A percentile compares a stretch with the other conserved stretches of the same genome.
These are phyloP conservation scores for Sporothrix schenckii DNA, from an alignment of 2,329 filamentous ascomycete species.

Conservation along the genomic window DNA sequence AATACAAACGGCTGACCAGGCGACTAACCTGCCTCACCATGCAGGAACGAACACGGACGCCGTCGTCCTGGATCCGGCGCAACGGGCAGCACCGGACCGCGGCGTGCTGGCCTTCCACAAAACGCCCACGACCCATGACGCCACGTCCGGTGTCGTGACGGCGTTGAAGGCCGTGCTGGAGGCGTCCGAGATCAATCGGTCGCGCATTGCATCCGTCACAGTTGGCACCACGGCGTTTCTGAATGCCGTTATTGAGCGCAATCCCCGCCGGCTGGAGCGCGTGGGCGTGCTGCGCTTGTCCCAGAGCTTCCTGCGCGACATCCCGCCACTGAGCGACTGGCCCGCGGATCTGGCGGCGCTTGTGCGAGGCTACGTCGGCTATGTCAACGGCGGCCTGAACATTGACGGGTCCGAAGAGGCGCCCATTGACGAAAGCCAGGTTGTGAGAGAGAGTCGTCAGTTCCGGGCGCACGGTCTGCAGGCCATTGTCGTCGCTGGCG, in stretches of 20 bases:
- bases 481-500: background rate
- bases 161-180: background rate
- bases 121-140: background rate
- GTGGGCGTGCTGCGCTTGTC: background rate
- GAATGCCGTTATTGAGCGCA: background rate
- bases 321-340: conserved; percentile 4
- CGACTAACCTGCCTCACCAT: no score
- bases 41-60: conserved; percentile 1
- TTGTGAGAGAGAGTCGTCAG: background rate
- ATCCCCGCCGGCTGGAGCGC: background rate
- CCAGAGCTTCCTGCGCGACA: background rate
- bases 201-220: background rate
- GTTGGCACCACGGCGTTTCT: background rate
- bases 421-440: background rate
- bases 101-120: conserved; percentile 5
- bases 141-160: background rate
- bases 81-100: background rate
- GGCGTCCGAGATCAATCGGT: background rate
- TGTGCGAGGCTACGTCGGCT: conserved; percentile 1
- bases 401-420: conserved; percentile 6
- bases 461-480: background rate
- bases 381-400: background rate
- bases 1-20: no score
- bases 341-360: background rate
- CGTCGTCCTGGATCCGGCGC: background rate